A percentile compares a stretch with the other conserved stretches of the same genome.
Evolutionary conservation across 805 yeast genomes (phyloP).

Genomic region (Yarrowia deformans): DNA sequence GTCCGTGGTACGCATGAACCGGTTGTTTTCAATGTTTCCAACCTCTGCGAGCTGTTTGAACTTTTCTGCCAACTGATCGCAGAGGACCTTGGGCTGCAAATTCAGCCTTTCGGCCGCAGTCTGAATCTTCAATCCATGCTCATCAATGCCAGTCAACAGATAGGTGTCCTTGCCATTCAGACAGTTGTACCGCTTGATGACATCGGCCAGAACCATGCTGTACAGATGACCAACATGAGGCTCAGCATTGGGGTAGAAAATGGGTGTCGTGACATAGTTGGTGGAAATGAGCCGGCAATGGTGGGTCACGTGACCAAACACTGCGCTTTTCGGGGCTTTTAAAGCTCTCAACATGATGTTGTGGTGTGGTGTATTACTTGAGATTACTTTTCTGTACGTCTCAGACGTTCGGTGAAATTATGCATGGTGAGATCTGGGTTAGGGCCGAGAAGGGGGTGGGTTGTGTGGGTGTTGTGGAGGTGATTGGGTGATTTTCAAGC

Average conservation of each 20-base stretch:
- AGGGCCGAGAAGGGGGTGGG: background rate
- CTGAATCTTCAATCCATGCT: slow-evolving; percentile 93
- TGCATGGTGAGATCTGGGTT: slow-evolving; percentile 6
- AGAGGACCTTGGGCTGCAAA: slow-evolving; percentile 68
- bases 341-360: slow-evolving; percentile 1
- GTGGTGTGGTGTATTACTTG: background rate
- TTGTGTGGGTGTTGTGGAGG: too few species aligned
- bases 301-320: background rate
- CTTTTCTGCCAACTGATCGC: slow-evolving; percentile 69
- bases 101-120: slow-evolving; percentile 72
- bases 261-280: slow-evolving; percentile 76
- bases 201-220: slow-evolving; percentile 85
- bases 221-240: slow-evolving; percentile 96
- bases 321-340: background rate
- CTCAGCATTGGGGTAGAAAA: slow-evolving; percentile 92
- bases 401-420: background rate
- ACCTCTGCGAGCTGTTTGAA: slow-evolving; percentile 69
- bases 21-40: slow-evolving; percentile 65
- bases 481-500: too few species aligned
- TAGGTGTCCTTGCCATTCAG: background rate
- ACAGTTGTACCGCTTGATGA: slow-evolving; percentile 57
- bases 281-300: slow-evolving; percentile 16
- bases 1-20: slow-evolving; percentile 93
- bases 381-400: too few species aligned
- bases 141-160: slow-evolving; percentile 92